Evolutionary conservation across 2,329 filamentous ascomycete species (phyloP).

Genomic region (Xylariaceae sp.): DNA sequence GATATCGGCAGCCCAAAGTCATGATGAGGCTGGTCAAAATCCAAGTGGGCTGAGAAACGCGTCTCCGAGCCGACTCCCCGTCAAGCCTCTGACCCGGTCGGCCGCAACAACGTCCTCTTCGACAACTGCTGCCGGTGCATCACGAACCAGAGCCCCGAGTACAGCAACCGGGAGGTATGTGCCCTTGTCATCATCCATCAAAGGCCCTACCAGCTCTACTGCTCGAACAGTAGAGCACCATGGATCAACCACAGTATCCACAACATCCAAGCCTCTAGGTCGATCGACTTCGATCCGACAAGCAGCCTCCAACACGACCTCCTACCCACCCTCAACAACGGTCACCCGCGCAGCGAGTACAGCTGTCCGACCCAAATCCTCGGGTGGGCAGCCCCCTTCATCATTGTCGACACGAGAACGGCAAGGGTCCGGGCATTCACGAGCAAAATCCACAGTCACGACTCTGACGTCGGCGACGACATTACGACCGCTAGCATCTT

Average conservation of each 20-base stretch:
- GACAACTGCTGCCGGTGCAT: conserved; percentile 14
- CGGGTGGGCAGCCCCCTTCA: conserved; percentile 17
- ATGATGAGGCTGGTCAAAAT: conserved; percentile 15
- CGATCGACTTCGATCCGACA: conserved; percentile 26
- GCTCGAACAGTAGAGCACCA: conserved; percentile 13
- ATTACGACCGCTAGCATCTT: conserved; percentile 35
- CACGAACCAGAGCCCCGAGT: conserved; percentile 16
- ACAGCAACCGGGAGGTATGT: conserved; percentile 18
- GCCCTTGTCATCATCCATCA: conserved; percentile 16
- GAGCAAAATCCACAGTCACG: conserved; percentile 41
- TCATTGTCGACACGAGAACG: conserved; percentile 15
- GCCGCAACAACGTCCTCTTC: conserved; percentile 23
- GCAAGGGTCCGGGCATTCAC: conserved; percentile 30
- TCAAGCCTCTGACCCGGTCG: conserved; percentile 40
- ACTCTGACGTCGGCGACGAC: conserved; percentile 36
- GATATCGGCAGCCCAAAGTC: conserved; percentile 14
- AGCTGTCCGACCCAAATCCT: conserved; percentile 23
- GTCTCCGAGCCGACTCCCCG: conserved; percentile 49
- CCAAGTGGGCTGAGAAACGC: conserved; percentile 31
- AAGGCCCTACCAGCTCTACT: conserved; percentile 3
- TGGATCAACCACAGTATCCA: conserved; percentile 1
- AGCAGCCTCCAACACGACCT: conserved; percentile 17
- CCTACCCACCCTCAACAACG: conserved; percentile 13
- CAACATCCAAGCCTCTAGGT: conserved; percentile 22
- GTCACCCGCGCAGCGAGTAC: conserved; percentile 13